Conservation (phyloP, 2,329 filamentous ascomycete genomes). For the Ophiostoma himal-ulmi region DNA sequence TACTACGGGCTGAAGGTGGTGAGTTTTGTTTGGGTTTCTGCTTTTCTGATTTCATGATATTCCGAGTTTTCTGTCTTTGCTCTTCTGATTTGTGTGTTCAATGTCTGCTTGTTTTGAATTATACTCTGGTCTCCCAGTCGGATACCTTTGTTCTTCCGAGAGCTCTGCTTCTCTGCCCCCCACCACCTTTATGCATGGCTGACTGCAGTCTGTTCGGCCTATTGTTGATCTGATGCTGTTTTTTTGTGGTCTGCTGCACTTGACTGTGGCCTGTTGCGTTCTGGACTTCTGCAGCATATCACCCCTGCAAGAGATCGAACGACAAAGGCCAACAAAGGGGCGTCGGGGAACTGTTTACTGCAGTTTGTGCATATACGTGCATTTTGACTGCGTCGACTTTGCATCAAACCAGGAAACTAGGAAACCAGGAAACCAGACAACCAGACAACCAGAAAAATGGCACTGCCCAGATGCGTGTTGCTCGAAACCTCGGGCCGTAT, state of each 20-base stretch:
- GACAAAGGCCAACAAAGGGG: background rate
- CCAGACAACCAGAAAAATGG: background rate
- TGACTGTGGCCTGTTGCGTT: background rate
- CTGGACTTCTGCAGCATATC: background rate
- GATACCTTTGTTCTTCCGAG: background rate
- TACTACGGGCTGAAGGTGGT: conserved; percentile 88
- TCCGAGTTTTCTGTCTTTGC: conserved; percentile 30
- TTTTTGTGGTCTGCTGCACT: background rate
- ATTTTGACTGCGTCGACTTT: background rate
- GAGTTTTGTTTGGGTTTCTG: conserved; percentile 30
- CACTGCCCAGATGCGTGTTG: background rate
- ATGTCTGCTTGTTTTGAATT: background rate
- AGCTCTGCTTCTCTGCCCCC: background rate
- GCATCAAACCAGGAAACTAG: background rate
- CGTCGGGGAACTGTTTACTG: background rate
- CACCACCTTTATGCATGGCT: conserved; percentile 15
- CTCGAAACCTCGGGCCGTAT: background rate
- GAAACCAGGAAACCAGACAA: too few relatives aligned
- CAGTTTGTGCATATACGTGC: background rate
- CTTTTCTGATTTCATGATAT: background rate
- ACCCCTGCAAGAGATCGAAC: background rate
- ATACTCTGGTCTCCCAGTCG: background rate
- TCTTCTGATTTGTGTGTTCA: background rate
- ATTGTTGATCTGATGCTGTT: conserved; percentile 4
- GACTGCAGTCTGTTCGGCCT: conserved; percentile 7